Evolutionary conservation across 2,329 filamentous ascomycete genomes (phyloP).

Genomic region (Bertia moriformis): DNA sequence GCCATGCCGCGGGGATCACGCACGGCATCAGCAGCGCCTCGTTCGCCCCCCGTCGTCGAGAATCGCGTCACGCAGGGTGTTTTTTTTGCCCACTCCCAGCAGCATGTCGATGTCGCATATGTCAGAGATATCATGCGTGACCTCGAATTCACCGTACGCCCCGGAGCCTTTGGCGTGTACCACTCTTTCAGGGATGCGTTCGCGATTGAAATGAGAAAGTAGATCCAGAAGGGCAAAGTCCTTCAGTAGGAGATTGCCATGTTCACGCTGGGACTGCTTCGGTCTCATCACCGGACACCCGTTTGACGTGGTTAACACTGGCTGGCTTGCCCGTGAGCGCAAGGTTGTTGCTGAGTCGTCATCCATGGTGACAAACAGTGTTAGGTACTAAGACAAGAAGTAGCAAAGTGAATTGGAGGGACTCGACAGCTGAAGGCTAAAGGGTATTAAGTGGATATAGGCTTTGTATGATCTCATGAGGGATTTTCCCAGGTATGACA

Average conservation of each 20-base stretch:
- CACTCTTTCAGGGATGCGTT: constrained; percentile 37
- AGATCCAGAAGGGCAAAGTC: constrained; percentile 39
- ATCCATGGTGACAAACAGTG: too few relatives aligned
- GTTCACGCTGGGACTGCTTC: constrained; percentile 23
- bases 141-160: constrained; percentile 43
- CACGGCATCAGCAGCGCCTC: neutral
- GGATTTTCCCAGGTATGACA: too few relatives aligned
- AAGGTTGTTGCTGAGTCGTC: too few relatives aligned
- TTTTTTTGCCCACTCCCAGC: constrained; percentile 35
- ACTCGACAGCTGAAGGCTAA: too few relatives aligned
- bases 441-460: too few relatives aligned
- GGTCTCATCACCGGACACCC: neutral
- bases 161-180: constrained; percentile 33
- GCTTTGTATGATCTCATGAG: too few relatives aligned
- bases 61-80: constrained; percentile 10
- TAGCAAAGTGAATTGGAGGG: too few relatives aligned
- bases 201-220: constrained; percentile 39
- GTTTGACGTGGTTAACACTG: neutral
- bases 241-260: constrained; percentile 36
- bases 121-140: constrained; percentile 39
- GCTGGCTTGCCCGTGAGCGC: too few relatives aligned
- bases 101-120: constrained; percentile 38
- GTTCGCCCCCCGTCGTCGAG: neutral
- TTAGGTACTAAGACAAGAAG: too few relatives aligned
- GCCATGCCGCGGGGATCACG: neutral